Base-by-base conservation (phyloP, 768 basidiomycete species). In the Polyporus arcularius region DNA sequence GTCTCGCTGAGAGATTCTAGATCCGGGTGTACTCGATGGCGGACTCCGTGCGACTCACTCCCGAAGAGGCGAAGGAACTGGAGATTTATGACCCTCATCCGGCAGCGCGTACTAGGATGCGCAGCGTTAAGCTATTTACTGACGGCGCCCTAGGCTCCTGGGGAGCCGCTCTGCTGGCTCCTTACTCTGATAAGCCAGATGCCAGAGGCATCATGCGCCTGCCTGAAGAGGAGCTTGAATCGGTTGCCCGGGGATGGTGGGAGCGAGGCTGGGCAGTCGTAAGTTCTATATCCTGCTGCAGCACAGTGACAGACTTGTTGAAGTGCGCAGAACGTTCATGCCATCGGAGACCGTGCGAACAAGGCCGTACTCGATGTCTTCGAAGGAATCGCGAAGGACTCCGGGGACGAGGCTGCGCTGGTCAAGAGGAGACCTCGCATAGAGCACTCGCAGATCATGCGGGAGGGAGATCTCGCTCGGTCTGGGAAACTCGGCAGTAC, bases 361-460 rank as follows among this genome's bases (percentile, higher is more conserved):
- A 81, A 88, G 35, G 78, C 89, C 32, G 84, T 94, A 1, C 81
- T 98, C 26, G 86, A 97, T 68, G 87, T 94, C 9, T 95, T 91
- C 68, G 91, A 96, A 70, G 74, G 79, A 6, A 66, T 92, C 10
- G 30, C 38, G 9, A 11, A 53, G 1, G 40, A n/a, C 11, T 60
- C 68, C 2, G 57, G 61, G 28, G 50, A 62, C n/a, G 71, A 49
- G 15, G 67, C 58, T 9, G 65, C 54, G 7, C 61, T 83, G 55
- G 76, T 80, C 5, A 72, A 76, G 53, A 82, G 85, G 71, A 80
- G 95, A 11, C 89, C 93, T 1, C 80, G 96, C 43, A 86, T 97
- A 9, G 96, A 98, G 70, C 96, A 98, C 73, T 90, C 94, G 0
- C 96, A 98, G 72, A 94, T 97, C 49, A 79, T 98, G 76, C 82